Conservation (phyloP, 2,329 filamentous ascomycete species). For the Stemphylium lycopersici region DNA sequence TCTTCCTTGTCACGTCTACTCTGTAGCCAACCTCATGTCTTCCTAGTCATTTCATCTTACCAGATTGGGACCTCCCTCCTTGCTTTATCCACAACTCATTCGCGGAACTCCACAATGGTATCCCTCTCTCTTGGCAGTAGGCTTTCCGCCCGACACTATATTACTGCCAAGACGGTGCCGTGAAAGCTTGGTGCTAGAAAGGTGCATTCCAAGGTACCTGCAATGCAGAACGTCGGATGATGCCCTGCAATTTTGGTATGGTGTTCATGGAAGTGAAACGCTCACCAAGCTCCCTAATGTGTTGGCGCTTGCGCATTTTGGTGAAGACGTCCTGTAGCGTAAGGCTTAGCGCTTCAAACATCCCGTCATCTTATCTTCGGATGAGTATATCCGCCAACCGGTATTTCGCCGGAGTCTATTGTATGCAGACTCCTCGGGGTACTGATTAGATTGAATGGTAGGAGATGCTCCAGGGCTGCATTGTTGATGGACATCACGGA, state of each 20-base stretch:
- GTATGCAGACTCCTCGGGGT: background rate
- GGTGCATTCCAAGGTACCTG: background rate
- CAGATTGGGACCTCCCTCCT: background rate
- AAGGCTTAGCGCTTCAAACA: constrained; percentile 18
- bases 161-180: constrained; percentile 5
- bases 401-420: constrained; percentile 12
- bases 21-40: constrained; percentile 2
- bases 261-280: constrained; percentile 18
- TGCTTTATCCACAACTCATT: constrained; percentile 14
- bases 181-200: constrained; percentile 8
- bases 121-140: constrained; percentile 11
- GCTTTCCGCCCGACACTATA: constrained; percentile 11
- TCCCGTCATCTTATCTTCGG: constrained; percentile 7
- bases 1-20: constrained; percentile 4
- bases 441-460: too few relatives aligned
- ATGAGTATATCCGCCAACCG: constrained; percentile 18
- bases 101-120: constrained; percentile 18
- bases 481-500: background rate
- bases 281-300: constrained; percentile 12
- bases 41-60: constrained; percentile 9
- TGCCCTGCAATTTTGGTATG: background rate
- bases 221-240: background rate
- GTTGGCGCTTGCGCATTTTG: constrained; percentile 7
- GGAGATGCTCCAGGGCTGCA: background rate
- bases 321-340: constrained; percentile 4